These are phyloP conservation scores for Colletotrichum kahawae DNA, from an alignment of 2,329 filamentous ascomycete genomes.

Conservation along the genomic window DNA sequence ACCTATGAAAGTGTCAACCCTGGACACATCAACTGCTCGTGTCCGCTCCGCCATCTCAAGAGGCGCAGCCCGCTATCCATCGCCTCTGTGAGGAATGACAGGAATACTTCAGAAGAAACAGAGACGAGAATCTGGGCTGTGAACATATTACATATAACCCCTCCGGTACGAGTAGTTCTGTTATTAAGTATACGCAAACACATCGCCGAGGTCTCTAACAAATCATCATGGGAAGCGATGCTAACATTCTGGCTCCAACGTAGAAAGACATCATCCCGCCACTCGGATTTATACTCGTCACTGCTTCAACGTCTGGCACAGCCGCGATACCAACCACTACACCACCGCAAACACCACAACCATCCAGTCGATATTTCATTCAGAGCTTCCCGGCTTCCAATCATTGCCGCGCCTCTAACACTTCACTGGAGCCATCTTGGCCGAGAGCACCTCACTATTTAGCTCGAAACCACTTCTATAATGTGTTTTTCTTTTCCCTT, in stretches of 20 bases:
- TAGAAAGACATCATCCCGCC: accelerated
- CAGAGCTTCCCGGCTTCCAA: not conserved
- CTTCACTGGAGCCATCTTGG: not conserved
- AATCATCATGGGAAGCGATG: no score
- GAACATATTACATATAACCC: accelerated
- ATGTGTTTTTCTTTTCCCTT: accelerated
- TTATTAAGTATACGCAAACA: not conserved
- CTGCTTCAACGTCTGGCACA: no score
- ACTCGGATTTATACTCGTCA: accelerated
- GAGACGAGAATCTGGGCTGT: not conserved
- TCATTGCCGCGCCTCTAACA: not conserved
- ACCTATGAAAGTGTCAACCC: not conserved
- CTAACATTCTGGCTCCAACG: no score
- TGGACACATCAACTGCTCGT: accelerated
- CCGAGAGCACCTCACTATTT: not conserved
- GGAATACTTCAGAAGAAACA: not conserved
- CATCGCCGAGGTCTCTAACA: no score
- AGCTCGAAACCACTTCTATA: not conserved
- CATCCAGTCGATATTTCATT: not conserved
- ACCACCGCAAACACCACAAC: accelerated
- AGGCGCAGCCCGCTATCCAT: accelerated
- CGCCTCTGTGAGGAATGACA: not conserved
- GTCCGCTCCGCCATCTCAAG: not conserved
- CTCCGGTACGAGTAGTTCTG: accelerated
- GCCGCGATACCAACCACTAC: no score